Base-by-base conservation (phyloP, 1,284 basidiomycete genomes). In the Phenoliferia sp. region DNA sequence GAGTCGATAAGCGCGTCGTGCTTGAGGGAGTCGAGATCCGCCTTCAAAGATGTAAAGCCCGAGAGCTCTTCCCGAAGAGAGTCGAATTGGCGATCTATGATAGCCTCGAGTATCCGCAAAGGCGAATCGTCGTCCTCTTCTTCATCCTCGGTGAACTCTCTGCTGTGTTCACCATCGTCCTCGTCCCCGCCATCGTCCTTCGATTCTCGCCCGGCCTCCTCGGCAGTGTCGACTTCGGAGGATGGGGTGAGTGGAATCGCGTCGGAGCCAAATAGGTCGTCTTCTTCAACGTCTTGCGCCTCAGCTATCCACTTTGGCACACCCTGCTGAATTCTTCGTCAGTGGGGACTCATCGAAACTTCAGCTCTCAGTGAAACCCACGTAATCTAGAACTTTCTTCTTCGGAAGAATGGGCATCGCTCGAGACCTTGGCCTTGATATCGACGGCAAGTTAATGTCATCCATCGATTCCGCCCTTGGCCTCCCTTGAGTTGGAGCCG, bases 81-180 rank as follows among this genome's bases (percentile, higher is more conserved):
- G n/a, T 65, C 56, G 56, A 70, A 70, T 17, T 68, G 69, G 0
- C 15, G 3, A 7, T 61, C 26, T 50, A 70, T 68, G 64, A 68
- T 61, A 10, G 35, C 9, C 33, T 70, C 66, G 48, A 70, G 64
- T 32, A 68, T 66, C 28, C 59, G 61, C 0, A 70, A 52, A 7
- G 69, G 66, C 2, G 60, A 52, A 39, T 70, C 63, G 58, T 67
- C 69, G 3, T 65, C 61, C 1, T 63, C 48, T 7, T 63, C 44
- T 1, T 35, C 56, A 4, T 39, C 33, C n/a, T 44, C 57, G 56
- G 35, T 12, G 58, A 34, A n/a, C n/a, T n/a, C n/a, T n/a, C n/a
- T n/a, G n/a, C n/a, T n/a, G n/a, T n/a, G n/a, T n/a, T n/a, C n/a
- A n/a, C n/a, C n/a, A n/a, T n/a, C n/a, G n/a, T n/a, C n/a, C 56